Percentiles rank a stretch among this genome's conserved stretches.
phyloP scores from a whole-genome alignment of 2,329 filamentous ascomycete genomes.

The Ophiosphaerella korrae region DNA sequence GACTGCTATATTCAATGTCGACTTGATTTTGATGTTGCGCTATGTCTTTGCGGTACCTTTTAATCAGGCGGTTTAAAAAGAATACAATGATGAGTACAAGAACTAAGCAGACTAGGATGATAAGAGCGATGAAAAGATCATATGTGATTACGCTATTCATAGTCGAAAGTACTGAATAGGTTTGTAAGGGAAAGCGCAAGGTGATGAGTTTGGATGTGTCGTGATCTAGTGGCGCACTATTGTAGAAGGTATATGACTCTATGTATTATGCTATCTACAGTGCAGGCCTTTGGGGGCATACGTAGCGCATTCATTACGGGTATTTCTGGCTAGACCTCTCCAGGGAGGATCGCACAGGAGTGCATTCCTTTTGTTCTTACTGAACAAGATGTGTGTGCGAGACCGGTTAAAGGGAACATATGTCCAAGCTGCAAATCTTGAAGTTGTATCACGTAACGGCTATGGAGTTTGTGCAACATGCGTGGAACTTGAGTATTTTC shows the following conservation, averaged over 20 bases:
- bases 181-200: not conserved
- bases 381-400: no score
- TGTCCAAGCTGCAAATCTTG: no score
- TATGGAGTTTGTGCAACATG: no score
- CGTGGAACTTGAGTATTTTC: no score
- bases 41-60: slow-evolving; percentile 1
- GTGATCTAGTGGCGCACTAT: slow-evolving; percentile 2
- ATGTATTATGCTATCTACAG: no score
- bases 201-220: not conserved
- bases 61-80: slow-evolving; percentile 14
- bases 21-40: not conserved
- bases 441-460: no score
- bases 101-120: slow-evolving; percentile 16
- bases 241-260: slow-evolving; percentile 4
- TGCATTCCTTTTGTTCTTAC: no score
- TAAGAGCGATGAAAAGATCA: slow-evolving; percentile 19
- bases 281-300: no score
- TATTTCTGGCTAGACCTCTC: no score
- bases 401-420: no score
- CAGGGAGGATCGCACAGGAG: no score
- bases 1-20: slow-evolving; percentile 1
- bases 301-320: no score
- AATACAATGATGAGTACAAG: slow-evolving; percentile 22
- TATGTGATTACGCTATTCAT: slow-evolving; percentile 4
- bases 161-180: not conserved